Base-by-base conservation (phyloP, 371 early-diverging fungal species). In the Saksenaea vasiformis region DNA sequence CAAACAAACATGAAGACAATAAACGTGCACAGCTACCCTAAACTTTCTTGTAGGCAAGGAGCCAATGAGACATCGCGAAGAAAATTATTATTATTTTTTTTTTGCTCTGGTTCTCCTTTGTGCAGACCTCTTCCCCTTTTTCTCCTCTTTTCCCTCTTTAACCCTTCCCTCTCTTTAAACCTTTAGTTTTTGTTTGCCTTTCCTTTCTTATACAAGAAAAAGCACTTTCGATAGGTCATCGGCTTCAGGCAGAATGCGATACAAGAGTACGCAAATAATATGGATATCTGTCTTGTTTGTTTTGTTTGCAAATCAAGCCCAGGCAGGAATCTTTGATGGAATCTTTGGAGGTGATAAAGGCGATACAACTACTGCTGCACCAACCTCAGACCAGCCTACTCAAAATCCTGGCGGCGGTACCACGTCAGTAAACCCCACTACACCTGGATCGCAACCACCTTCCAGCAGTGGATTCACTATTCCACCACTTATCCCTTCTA, bases 281-380 rank as follows among this genome's bases (percentile, higher is more conserved):
- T 60, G 59, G 67, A 51, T 66, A 58, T 53, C 62, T 13, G 43
- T 56, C 8, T 56, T 62, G 26, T 13, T 68, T 26, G 56, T 54
- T 14, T 47, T 68, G 13, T 31, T 63, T 5, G 60, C 68, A 9
- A 54, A 38, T n/a, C 43, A 60, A n/a, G 56, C 38, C 9, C 60
- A 68, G 39, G 68, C 61, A 10, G 44, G 67, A 14, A 17, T 66
- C 41, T 55, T 62, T 13, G 62, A 51, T 5, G 22, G 38, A 14
- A 36, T 51, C 22, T 54, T 60, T 56, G 58, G 62, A 5, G 61
- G 61, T 24, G 58, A 56, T 17, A 27, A 31, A 31, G 51, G 51
- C 22, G 51, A 47, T 22, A 19, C 17, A 22, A 47, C 51, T 10
- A 57, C 57, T 7, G 54, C 58, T 11, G 36, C 35, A 58, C 55